Conservation (phyloP, 164 flowering plant species). For the Pachysandra terminalis region DNA sequence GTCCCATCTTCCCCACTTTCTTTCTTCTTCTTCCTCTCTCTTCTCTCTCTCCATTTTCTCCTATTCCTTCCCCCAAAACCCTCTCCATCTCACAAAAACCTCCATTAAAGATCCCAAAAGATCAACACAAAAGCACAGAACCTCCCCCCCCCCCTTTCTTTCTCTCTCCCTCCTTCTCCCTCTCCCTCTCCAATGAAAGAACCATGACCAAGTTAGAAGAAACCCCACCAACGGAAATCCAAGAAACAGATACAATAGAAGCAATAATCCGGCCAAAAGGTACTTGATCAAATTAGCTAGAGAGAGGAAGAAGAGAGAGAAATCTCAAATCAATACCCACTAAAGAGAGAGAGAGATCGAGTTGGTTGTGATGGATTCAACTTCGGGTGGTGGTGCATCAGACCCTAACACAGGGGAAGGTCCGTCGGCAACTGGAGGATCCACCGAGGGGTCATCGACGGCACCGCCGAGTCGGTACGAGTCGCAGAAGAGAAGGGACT, state of each 20-base stretch:
- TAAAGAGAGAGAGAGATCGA: neutral
- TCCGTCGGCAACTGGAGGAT: neutral
- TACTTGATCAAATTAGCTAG: too few relatives aligned
- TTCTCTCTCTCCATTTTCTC: neutral
- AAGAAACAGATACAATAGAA: too few relatives aligned
- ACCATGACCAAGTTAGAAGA: neutral
- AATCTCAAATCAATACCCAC: neutral
- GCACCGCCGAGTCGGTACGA: slow-evolving; percentile 56
- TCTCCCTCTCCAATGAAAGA: slow-evolving; percentile 8
- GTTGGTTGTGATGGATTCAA: slow-evolving; percentile 12
- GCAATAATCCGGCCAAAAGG: too few relatives aligned
- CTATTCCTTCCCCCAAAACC: neutral
- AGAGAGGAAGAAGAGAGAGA: neutral
- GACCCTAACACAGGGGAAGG: slow-evolving; percentile 14
- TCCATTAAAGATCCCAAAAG: neutral
- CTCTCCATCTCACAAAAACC: slow-evolving; percentile 6
- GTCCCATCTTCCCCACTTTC: slow-evolving; percentile 15
- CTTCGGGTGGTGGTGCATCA: slow-evolving; percentile 11
- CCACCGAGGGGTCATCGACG: slow-evolving; percentile 2
- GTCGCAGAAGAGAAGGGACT: slow-evolving; percentile 71
- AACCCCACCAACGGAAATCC: neutral
- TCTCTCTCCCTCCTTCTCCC: neutral
- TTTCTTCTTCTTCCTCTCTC: slow-evolving; percentile 1
- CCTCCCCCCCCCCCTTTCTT: too few relatives aligned
- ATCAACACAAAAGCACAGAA: neutral